A percentile compares a stretch with the other conserved stretches of the same genome.
Conservation (phyloP, 176 grass and related monocot species). For the Miscanthus lutarioriparius region DNA sequence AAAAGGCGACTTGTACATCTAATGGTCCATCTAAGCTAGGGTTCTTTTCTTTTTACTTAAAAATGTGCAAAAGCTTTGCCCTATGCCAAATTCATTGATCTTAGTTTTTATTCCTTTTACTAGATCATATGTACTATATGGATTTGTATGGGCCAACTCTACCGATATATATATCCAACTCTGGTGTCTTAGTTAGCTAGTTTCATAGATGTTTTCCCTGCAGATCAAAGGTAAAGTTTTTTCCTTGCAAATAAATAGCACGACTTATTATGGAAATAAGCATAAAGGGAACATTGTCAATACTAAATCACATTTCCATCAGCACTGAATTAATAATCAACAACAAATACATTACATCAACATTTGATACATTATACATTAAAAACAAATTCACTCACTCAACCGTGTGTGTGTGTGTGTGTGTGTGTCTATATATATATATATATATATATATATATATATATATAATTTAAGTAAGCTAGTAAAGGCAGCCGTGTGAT, state of each 20-base stretch:
- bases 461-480: no score
- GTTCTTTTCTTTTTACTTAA: neutral
- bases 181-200: neutral
- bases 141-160: neutral
- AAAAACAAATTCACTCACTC: conserved; percentile 3
- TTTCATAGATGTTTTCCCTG: neutral
- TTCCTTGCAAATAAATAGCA: neutral
- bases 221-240: neutral
- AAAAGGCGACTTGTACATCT: neutral
- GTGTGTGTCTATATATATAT: neutral
- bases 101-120: neutral
- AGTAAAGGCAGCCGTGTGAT: neutral
- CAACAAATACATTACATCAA: neutral
- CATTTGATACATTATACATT: neutral
- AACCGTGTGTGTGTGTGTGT: no score
- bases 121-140: neutral
- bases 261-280: neutral
- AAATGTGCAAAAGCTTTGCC: neutral
- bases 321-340: neutral
- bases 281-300: neutral
- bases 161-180: neutral
- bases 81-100: neutral
- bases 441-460: neutral
- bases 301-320: neutral
- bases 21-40: neutral